Evolutionary conservation across 1,139 yeast genomes (phyloP).

Genomic region (Arxiozyma slooffiae): DNA sequence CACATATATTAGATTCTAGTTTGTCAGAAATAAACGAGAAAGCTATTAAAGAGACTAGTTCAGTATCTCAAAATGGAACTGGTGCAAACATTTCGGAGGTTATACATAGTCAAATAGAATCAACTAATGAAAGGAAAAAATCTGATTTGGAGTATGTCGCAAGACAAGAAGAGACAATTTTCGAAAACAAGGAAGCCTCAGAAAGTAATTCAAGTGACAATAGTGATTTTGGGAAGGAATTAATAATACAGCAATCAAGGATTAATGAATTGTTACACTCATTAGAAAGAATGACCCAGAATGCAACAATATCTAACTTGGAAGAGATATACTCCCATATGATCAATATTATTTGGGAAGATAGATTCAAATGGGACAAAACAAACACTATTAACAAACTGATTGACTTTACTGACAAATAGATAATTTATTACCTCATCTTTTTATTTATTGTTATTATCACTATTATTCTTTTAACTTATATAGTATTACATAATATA

Average conservation of each 20-base stretch:
- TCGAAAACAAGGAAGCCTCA: slow-evolving; percentile 16
- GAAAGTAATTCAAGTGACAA: slow-evolving; percentile 21
- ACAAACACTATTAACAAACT: slow-evolving; percentile 25
- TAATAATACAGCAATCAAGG: not conserved
- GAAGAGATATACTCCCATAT: slow-evolving; percentile 66
- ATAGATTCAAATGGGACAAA: slow-evolving; percentile 61
- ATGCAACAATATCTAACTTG: slow-evolving; percentile 54
- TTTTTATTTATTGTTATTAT: too few species aligned
- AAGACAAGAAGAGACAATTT: not conserved
- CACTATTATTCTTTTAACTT: not conserved
- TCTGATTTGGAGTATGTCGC: too few species aligned
- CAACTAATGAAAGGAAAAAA: not conserved
- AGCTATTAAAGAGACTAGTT: not conserved
- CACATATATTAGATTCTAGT: not conserved
- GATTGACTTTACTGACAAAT: not conserved
- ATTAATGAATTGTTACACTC: slow-evolving; percentile 8
- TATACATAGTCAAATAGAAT: too few species aligned
- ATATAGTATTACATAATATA: too few species aligned
- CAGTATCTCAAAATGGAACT: not conserved
- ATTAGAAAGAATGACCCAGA: slow-evolving; percentile 39
- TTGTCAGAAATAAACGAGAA: not conserved
- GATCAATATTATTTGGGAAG: slow-evolving; percentile 68
- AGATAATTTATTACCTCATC: not conserved
- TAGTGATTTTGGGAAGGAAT: slow-evolving; percentile 1
- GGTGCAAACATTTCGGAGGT: not conserved